phyloP scores from a whole-genome alignment of 768 basidiomycete genomes.

The Russula dissimulans region DNA sequence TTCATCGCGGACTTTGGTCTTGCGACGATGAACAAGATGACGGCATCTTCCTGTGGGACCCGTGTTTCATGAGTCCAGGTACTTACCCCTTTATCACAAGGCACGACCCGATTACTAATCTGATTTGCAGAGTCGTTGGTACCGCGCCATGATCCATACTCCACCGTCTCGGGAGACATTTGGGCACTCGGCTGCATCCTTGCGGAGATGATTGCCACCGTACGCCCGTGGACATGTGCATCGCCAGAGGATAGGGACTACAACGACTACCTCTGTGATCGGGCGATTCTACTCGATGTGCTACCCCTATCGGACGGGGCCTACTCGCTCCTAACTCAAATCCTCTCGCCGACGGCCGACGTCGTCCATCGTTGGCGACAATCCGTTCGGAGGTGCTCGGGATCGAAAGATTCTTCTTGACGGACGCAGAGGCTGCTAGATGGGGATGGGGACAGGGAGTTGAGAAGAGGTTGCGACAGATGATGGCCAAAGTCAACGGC shows the following conservation, averaged over 20 bases:
- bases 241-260: not conserved
- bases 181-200: slow-evolving; percentile 15
- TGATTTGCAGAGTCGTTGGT: not conserved
- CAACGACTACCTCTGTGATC: not conserved
- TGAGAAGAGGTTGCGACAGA: not conserved
- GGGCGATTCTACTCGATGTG: not conserved
- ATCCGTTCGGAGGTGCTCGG: slow-evolving; percentile 47
- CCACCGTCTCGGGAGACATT: slow-evolving; percentile 1
- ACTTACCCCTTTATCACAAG: not conserved
- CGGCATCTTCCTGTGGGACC: slow-evolving; percentile 6
- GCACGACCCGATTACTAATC: not conserved
- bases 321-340: slow-evolving; percentile 37
- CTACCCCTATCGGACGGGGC: slow-evolving; percentile 29
- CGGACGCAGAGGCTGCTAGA: slow-evolving; percentile 31
- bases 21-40: slow-evolving; percentile 7
- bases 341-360: slow-evolving; percentile 61
- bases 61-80: slow-evolving; percentile 15
- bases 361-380: slow-evolving; percentile 53
- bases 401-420: slow-evolving; percentile 54
- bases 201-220: slow-evolving; percentile 6
- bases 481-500: not conserved
- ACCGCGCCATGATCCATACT: not conserved
- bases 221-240: not conserved
- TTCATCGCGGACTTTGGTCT: slow-evolving; percentile 15
- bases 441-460: slow-evolving; percentile 1